phyloP scores from a whole-genome alignment of 352 stramenopile species.

The Globisporangium polare region DNA sequence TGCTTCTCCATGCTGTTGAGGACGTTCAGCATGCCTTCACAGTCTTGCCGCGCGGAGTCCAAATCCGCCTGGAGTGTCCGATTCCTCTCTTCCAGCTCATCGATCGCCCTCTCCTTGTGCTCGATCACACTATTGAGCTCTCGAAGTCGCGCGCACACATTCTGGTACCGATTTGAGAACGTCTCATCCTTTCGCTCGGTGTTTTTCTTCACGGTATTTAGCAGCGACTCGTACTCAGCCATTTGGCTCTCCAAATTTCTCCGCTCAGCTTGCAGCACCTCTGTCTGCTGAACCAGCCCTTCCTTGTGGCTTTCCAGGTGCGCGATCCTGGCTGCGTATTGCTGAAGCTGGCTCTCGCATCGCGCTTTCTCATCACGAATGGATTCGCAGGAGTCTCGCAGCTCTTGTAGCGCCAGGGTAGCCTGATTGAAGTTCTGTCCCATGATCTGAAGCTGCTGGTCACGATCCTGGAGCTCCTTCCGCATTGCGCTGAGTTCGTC shows the following conservation, averaged over 20 bases:
- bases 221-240: constrained; percentile 49
- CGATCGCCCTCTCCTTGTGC: constrained; percentile 45
- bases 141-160: constrained; percentile 55
- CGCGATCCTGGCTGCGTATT: constrained; percentile 57
- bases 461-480: constrained; percentile 58
- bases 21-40: constrained; percentile 80
- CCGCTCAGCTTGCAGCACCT: constrained; percentile 29
- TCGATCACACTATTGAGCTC: constrained; percentile 59
- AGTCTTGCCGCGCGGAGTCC: constrained; percentile 67
- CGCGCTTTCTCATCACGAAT: constrained; percentile 57
- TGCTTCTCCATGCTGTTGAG: constrained; percentile 84
- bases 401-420: constrained; percentile 57
- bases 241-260: constrained; percentile 44
- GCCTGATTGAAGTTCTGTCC: constrained; percentile 75
- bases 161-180: constrained; percentile 64
- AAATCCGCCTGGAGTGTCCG: constrained; percentile 40
- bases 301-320: constrained; percentile 65
- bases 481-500: constrained; percentile 59
- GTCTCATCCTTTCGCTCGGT: constrained; percentile 56
- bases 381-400: constrained; percentile 50
- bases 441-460: constrained; percentile 70
- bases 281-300: constrained; percentile 27
- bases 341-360: constrained; percentile 67
- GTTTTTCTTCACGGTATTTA: constrained; percentile 61
- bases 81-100: constrained; percentile 49